Evolutionary conservation across 1,284 basidiomycete species (phyloP).

Genomic region (Schizophyllum commune): DNA sequence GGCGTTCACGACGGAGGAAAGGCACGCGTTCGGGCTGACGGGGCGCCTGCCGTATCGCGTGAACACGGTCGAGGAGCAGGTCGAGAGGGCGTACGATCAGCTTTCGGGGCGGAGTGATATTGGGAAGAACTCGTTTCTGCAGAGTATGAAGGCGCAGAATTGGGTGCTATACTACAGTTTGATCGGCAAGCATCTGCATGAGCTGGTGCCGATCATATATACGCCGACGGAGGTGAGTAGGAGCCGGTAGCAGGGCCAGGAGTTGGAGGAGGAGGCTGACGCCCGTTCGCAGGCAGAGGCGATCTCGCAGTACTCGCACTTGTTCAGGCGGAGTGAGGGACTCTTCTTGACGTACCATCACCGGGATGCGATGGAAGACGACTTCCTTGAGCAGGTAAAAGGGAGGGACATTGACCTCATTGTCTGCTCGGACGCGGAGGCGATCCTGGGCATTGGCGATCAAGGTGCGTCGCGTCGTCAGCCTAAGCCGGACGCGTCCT

Average conservation of each 20-base stretch:
- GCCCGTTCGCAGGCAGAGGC: constrained; percentile 55
- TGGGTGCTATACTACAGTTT: constrained; percentile 70
- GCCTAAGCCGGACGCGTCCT: neutral
- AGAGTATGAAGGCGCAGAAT: constrained; percentile 68
- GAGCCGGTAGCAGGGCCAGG: neutral
- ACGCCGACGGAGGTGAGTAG: constrained; percentile 53
- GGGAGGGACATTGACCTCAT: constrained; percentile 33
- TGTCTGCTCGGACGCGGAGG: constrained; percentile 79
- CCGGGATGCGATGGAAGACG: constrained; percentile 66
- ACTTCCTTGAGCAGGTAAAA: constrained; percentile 44
- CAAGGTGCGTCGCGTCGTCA: constrained; percentile 36
- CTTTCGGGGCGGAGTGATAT: constrained; percentile 40
- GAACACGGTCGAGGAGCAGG: constrained; percentile 73
- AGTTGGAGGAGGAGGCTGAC: neutral
- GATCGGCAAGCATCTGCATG: constrained; percentile 53
- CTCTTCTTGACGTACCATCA: constrained; percentile 60
- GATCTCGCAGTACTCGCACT: constrained; percentile 72
- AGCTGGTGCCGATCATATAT: constrained; percentile 72
- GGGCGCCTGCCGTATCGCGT: constrained; percentile 72
- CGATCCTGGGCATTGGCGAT: constrained; percentile 76
- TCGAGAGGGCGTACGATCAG: constrained; percentile 64
- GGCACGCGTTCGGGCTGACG: constrained; percentile 64
- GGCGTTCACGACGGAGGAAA: constrained; percentile 61
- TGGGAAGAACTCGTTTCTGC: constrained; percentile 65
- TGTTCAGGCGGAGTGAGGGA: constrained; percentile 70